Conservation (phyloP, 2,329 filamentous ascomycete genomes). For the Aspergillus quadricinctus region DNA sequence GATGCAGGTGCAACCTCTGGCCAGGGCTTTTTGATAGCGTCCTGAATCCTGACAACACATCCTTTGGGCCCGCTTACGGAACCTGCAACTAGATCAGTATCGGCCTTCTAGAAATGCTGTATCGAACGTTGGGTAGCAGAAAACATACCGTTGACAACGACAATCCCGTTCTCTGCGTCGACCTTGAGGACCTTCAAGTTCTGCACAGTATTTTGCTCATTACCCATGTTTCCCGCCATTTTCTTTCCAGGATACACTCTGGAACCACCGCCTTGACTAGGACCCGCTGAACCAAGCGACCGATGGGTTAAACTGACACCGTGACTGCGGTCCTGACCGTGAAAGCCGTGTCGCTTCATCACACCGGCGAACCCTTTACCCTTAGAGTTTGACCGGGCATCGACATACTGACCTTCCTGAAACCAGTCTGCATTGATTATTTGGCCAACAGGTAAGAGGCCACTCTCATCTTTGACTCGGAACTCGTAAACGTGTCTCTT, state of each 20-base stretch:
- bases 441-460: slow-evolving; percentile 71
- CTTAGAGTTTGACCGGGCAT: slow-evolving; percentile 71
- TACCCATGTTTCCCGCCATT: slow-evolving; percentile 96
- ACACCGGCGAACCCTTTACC: slow-evolving; percentile 95
- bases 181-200: slow-evolving; percentile 87
- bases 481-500: slow-evolving; percentile 86
- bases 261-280: slow-evolving; percentile 85
- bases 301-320: slow-evolving; percentile 94
- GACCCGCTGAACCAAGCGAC: slow-evolving; percentile 83
- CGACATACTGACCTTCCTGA: slow-evolving; percentile 81
- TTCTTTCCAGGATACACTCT: slow-evolving; percentile 93
- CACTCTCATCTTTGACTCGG: slow-evolving; percentile 67
- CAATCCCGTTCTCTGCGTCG: slow-evolving; percentile 78
- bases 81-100: slow-evolving; percentile 36
- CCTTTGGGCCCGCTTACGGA: slow-evolving; percentile 85
- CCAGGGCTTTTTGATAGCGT: slow-evolving; percentile 85
- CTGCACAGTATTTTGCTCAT: slow-evolving; percentile 81
- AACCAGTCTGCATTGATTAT: slow-evolving; percentile 86
- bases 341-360: slow-evolving; percentile 94
- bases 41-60: slow-evolving; percentile 76
- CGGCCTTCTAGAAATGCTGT: slow-evolving; percentile 6
- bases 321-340: slow-evolving; percentile 85
- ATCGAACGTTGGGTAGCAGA: background rate
- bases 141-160: slow-evolving; percentile 74
- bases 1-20: slow-evolving; percentile 42